phyloP scores from a whole-genome alignment of 2,329 filamentous ascomycete species.

The Paracamarosporium sp. region DNA sequence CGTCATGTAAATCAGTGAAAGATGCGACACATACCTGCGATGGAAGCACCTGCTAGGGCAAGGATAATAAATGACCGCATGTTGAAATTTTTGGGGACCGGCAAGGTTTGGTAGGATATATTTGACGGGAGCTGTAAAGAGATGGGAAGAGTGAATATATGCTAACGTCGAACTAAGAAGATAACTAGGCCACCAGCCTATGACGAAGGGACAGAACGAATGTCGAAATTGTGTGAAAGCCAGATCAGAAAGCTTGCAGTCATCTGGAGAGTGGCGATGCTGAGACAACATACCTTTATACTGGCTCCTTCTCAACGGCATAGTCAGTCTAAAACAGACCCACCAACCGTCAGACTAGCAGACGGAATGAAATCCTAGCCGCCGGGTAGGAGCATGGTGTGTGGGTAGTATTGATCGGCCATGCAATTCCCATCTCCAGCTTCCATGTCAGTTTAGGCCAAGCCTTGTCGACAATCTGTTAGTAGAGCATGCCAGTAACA shows the following conservation, averaged over 20 bases:
- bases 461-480: background rate
- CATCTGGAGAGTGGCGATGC: background rate
- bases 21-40: constrained; percentile 19
- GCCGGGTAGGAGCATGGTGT: background rate
- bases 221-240: constrained; percentile 10
- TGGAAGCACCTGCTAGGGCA: constrained; percentile 28
- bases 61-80: constrained; percentile 32
- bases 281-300: constrained; percentile 1
- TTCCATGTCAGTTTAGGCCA: background rate
- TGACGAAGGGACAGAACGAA: constrained; percentile 6
- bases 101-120: too few relatives aligned
- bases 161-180: constrained; percentile 10
- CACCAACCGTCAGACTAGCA: background rate
- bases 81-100: constrained; percentile 5
- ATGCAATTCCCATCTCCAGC: background rate
- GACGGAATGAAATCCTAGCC: background rate
- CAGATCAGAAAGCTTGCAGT: background rate
- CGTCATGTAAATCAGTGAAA: background rate
- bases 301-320: background rate
- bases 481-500: background rate
- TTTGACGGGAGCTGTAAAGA: background rate
- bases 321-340: background rate
- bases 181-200: constrained; percentile 5
- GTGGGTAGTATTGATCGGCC: background rate
- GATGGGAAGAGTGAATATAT: constrained; percentile 15